phyloP scores from a whole-genome alignment of 305 asterid species.

The Plantago lanceolata region DNA sequence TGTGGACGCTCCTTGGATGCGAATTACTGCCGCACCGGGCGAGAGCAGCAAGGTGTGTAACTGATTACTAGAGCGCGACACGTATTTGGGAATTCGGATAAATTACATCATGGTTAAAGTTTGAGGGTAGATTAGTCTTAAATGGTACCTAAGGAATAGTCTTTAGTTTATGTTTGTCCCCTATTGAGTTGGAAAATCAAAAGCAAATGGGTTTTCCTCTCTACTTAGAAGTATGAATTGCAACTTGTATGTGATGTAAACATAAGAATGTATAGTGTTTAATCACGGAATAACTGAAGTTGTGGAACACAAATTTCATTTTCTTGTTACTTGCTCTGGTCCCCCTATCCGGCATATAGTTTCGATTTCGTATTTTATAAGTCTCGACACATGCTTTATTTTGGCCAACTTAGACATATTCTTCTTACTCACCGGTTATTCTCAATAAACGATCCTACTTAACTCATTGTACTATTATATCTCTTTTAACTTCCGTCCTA shows the following conservation, averaged over 20 bases:
- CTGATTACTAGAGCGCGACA: constrained; percentile 18
- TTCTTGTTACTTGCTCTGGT: background rate
- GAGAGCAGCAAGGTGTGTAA: constrained; percentile 46
- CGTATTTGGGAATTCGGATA: background rate
- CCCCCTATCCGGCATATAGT: too few relatives aligned
- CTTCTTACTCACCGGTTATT: too few relatives aligned
- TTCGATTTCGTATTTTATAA: too few relatives aligned
- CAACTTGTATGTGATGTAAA: constrained; percentile 6
- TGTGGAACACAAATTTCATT: constrained; percentile 1
- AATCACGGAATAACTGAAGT: background rate
- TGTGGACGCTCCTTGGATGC: constrained; percentile 44
- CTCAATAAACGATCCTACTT: too few relatives aligned
- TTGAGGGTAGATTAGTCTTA: background rate
- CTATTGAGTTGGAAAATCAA: constrained; percentile 24
- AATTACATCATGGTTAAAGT: background rate
- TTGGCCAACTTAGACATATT: too few relatives aligned
- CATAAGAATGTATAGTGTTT: too few relatives aligned
- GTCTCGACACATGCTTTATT: too few relatives aligned
- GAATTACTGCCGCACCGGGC: constrained; percentile 30
- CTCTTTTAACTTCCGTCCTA: too few relatives aligned
- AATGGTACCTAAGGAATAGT: background rate
- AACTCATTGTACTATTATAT: too few relatives aligned
- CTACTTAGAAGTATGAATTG: background rate
- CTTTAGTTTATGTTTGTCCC: background rate
- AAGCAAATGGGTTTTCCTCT: constrained; percentile 28